Conservation (phyloP, 805 yeast genomes). For the Soucietia sequanensis region DNA sequence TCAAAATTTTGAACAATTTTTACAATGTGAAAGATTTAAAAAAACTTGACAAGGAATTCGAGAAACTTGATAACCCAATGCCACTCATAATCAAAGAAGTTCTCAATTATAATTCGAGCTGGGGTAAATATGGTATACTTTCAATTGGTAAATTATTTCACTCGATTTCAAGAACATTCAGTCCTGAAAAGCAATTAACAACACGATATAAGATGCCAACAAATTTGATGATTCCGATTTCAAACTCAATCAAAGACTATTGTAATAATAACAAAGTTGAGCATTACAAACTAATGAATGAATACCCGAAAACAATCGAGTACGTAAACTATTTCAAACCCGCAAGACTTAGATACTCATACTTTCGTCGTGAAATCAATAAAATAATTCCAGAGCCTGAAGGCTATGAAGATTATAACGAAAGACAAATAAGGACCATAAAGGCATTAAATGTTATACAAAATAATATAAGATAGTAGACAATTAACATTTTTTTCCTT, state of each 20-base stretch:
- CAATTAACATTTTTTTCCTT: no score
- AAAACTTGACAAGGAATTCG: slow-evolving; percentile 11
- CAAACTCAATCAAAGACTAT: slow-evolving; percentile 14
- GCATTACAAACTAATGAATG: slow-evolving; percentile 30
- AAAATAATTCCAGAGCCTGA: no score
- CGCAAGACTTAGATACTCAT: no score
- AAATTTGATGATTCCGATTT: slow-evolving; percentile 14
- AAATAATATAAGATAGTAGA: no score
- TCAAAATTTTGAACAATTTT: slow-evolving; percentile 21
- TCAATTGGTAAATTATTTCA: slow-evolving; percentile 14
- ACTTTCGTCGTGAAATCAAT: no score
- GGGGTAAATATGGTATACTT: slow-evolving; percentile 5
- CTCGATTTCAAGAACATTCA: slow-evolving; percentile 26
- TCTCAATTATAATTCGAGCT: background rate
- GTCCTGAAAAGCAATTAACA: slow-evolving; percentile 26
- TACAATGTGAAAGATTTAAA: slow-evolving; percentile 20
- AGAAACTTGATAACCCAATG: slow-evolving; percentile 6
- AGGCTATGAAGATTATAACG: no score
- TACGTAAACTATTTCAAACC: no score
- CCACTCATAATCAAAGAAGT: background rate
- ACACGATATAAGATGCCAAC: slow-evolving; percentile 22
- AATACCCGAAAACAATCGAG: slow-evolving; percentile 34
- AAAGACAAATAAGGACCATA: no score
- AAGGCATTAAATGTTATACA: no score
- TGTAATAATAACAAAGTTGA: slow-evolving; percentile 14